Conservation (phyloP, 768 basidiomycete genomes). For the Lactarius evosmus region DNA sequence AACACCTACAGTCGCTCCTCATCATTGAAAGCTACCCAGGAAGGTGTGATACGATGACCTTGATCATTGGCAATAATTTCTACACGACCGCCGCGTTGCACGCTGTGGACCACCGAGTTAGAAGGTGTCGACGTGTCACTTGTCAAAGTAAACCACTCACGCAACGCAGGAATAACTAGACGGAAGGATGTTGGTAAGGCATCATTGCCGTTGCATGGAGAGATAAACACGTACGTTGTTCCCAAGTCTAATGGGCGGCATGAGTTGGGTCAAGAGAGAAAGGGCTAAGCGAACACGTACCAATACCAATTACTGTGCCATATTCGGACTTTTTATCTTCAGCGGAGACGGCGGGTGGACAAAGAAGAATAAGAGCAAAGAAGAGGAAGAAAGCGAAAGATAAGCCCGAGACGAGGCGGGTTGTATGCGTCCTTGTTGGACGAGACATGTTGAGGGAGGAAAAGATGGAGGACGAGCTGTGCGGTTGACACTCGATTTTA, state of each 20-base stretch:
- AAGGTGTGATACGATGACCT: constrained; percentile 62
- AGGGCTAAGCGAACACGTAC: constrained; percentile 40
- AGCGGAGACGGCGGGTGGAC: constrained; percentile 59
- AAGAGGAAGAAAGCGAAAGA: constrained; percentile 41
- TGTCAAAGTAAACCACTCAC: constrained; percentile 42
- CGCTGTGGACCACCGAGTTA: constrained; percentile 26
- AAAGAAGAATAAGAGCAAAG: constrained; percentile 69
- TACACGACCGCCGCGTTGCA: constrained; percentile 47
- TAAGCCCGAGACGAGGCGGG: constrained; percentile 29
- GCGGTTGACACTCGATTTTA: background rate
- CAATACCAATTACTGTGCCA: constrained; percentile 92
- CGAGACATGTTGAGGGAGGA: constrained; percentile 26
- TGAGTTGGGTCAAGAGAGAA: constrained; percentile 21
- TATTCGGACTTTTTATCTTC: constrained; percentile 70
- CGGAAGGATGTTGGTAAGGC: constrained; percentile 31
- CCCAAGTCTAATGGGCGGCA: constrained; percentile 63
- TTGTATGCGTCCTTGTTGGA: constrained; percentile 28
- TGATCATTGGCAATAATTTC: constrained; percentile 57
- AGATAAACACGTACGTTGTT: constrained; percentile 62
- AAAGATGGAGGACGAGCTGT: background rate
- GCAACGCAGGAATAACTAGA: constrained; percentile 92
- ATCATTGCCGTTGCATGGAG: background rate
- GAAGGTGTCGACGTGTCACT: constrained; percentile 38
- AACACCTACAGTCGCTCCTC: constrained; percentile 48
- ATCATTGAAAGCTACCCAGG: constrained; percentile 59